phyloP scores from a whole-genome alignment of 2,329 filamentous ascomycete species.

The Aspergillus nomiae region DNA sequence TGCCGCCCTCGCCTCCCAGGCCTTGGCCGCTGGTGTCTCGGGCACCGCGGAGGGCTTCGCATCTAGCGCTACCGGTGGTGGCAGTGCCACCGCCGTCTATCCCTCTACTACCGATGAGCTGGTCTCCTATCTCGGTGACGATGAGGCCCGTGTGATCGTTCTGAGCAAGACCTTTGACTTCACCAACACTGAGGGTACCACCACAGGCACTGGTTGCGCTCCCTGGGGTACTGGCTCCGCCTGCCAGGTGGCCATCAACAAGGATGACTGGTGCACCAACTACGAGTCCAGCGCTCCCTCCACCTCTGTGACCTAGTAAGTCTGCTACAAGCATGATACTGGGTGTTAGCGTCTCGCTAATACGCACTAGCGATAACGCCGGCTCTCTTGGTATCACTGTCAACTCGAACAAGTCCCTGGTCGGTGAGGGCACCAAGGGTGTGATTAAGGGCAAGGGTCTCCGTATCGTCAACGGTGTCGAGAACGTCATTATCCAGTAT shows the following conservation, averaged over 20 bases:
- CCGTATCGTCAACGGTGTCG: conserved; percentile 49
- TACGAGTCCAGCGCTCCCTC: conserved; percentile 57
- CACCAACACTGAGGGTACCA: conserved; percentile 34
- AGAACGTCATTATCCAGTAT: conserved; percentile 61
- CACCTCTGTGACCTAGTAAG: conserved; percentile 36
- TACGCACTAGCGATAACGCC: conserved; percentile 51
- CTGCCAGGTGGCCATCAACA: conserved; percentile 64
- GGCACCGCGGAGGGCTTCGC: conserved; percentile 51
- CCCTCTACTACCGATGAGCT: conserved; percentile 59
- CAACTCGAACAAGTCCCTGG: conserved; percentile 59
- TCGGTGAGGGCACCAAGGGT: conserved; percentile 57
- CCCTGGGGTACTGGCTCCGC: conserved; percentile 57
- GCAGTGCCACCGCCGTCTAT: conserved; percentile 55
- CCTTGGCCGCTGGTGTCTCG: conserved; percentile 22
- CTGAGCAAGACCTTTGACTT: conserved; percentile 29
- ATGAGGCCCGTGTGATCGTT: conserved; percentile 58
- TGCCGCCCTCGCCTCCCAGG: conserved; percentile 17
- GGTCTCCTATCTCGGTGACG: conserved; percentile 60
- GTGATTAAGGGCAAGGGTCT: conserved; percentile 62
- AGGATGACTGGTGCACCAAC: conserved; percentile 61
- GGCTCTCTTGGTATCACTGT: conserved; percentile 55
- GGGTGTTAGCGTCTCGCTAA: not conserved
- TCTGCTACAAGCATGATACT: not conserved
- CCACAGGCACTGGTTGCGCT: conserved; percentile 57
- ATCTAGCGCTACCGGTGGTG: conserved; percentile 63